A percentile compares a stretch with the other conserved stretches of the same genome.
phyloP scores from a whole-genome alignment of 257 asterid genomes.

The Solanum etuberosum region DNA sequence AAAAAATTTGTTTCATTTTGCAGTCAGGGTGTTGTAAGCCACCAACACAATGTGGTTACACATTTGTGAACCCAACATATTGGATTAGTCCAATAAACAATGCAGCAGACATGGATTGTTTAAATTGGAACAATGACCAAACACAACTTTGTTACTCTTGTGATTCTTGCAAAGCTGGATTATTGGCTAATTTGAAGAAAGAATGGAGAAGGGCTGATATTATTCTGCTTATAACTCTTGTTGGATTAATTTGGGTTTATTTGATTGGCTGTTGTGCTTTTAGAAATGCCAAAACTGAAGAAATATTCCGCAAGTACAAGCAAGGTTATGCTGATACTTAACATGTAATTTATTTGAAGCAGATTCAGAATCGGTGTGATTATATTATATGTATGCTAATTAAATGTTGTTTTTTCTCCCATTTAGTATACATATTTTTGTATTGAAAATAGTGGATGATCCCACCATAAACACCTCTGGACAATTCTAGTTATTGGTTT shows the following conservation, averaged over 20 bases:
- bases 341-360: neutral
- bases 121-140: constrained; percentile 88
- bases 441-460: neutral
- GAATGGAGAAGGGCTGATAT: constrained; percentile 74
- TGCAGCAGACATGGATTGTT: constrained; percentile 71
- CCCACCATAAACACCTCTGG: neutral
- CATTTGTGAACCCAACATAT: constrained; percentile 90
- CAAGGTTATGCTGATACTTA: constrained; percentile 40
- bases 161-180: constrained; percentile 84
- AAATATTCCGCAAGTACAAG: constrained; percentile 15
- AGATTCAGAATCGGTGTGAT: neutral
- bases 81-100: constrained; percentile 84
- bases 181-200: constrained; percentile 58
- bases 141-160: constrained; percentile 78
- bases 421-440: too few relatives aligned
- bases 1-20: too few relatives aligned
- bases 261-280: constrained; percentile 79
- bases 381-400: neutral
- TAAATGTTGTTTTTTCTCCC: neutral
- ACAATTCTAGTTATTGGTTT: neutral
- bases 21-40: constrained; percentile 98
- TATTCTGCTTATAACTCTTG: constrained; percentile 45
- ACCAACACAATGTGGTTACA: constrained; percentile 82
- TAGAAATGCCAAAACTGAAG: constrained; percentile 77
- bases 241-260: constrained; percentile 50